Evolutionary conservation across 1,139 yeast genomes (phyloP).

Genomic region (Candida tunisiensis): DNA sequence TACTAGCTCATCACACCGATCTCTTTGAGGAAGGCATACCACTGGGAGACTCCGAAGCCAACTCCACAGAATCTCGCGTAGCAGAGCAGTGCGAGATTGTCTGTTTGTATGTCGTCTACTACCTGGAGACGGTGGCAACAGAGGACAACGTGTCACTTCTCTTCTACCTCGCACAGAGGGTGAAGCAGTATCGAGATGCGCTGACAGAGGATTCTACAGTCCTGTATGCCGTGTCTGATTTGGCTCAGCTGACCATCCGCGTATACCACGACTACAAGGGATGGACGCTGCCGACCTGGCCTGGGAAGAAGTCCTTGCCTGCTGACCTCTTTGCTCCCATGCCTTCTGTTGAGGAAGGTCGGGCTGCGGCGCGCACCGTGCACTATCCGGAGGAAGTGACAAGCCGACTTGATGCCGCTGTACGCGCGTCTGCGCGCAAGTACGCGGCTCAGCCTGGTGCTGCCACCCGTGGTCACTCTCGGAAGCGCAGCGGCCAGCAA

Average conservation of each 20-base stretch:
- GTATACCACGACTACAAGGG: slow-evolving; percentile 37
- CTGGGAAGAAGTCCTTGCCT: slow-evolving; percentile 57
- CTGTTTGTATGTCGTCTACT: slow-evolving; percentile 37
- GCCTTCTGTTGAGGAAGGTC: no score
- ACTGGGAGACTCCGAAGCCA: neutral
- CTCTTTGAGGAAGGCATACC: slow-evolving; percentile 23
- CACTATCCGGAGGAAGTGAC: no score
- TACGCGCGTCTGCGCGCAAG: no score
- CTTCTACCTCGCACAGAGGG: slow-evolving; percentile 61
- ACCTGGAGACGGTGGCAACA: slow-evolving; percentile 41
- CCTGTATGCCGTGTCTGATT: slow-evolving; percentile 54
- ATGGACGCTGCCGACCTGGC: slow-evolving; percentile 71
- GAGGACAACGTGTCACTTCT: slow-evolving; percentile 55
- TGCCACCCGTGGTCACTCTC: no score
- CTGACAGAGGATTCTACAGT: slow-evolving; percentile 21
- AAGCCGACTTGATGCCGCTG: no score
- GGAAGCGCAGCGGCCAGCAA: no score
- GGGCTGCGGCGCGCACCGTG: no score
- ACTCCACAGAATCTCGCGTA: slow-evolving; percentile 1
- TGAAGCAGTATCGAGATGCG: slow-evolving; percentile 62
- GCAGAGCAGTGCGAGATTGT: slow-evolving; percentile 7
- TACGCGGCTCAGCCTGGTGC: no score
- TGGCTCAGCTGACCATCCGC: slow-evolving; percentile 50
- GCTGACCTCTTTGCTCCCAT: slow-evolving; percentile 48
- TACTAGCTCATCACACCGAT: slow-evolving; percentile 62